These are phyloP conservation scores for Parmelia sp. DNA, from an alignment of 495 filamentous ascomycete genomes.

Conservation along the genomic window DNA sequence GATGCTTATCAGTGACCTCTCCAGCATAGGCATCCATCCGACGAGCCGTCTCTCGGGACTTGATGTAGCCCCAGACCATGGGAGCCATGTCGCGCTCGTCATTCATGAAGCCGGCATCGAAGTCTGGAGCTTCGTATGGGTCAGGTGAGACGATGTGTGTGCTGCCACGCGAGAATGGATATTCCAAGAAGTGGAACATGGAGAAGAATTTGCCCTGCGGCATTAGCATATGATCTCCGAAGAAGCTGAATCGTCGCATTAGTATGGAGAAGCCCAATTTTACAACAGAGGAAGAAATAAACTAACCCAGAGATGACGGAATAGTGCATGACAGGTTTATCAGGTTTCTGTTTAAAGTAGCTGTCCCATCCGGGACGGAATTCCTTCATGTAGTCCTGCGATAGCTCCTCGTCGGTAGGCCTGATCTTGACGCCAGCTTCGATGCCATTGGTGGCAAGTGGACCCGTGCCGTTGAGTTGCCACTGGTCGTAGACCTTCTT, in stretches of 20 bases:
- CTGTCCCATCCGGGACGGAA: conserved; percentile 67
- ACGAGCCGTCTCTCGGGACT: conserved; percentile 73
- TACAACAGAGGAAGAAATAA: not conserved
- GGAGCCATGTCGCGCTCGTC: conserved; percentile 77
- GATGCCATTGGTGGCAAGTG: conserved; percentile 77
- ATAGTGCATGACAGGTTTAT: conserved; percentile 84
- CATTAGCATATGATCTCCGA: conserved; percentile 66
- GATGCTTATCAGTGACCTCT: conserved; percentile 62
- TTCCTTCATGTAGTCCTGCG: conserved; percentile 57
- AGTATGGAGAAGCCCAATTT: not conserved
- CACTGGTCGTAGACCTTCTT: conserved; percentile 67
- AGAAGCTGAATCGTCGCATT: conserved; percentile 37
- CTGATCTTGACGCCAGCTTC: conserved; percentile 78
- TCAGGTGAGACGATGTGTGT: conserved; percentile 66
- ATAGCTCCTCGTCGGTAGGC: conserved; percentile 65
- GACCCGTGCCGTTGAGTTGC: conserved; percentile 72
- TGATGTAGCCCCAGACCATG: conserved; percentile 83
- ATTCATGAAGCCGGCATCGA: conserved; percentile 82
- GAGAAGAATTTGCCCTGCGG: conserved; percentile 77
- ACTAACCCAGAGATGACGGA: conserved; percentile 55
- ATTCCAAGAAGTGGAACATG: conserved; percentile 83
- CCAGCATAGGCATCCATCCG: conserved; percentile 74
- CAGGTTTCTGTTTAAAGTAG: conserved; percentile 79
- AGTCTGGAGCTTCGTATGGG: conserved; percentile 69
- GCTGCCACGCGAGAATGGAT: conserved; percentile 70